Evolutionary conservation across 768 basidiomycete genomes (phyloP).

Genomic region (Crucibulum laeve): DNA sequence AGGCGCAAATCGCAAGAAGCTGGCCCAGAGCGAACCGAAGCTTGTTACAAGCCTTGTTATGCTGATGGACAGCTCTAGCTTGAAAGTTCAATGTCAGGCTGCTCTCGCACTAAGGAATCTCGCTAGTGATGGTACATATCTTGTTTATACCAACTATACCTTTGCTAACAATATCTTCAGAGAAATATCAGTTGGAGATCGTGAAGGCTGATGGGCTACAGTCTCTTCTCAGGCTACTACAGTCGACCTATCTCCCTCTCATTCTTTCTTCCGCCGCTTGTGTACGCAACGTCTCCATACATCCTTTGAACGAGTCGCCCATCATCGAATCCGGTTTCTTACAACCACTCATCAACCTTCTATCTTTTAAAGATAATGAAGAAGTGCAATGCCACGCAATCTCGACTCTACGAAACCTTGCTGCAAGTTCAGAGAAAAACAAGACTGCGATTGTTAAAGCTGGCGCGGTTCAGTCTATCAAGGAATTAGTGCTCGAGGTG

Average conservation of each 20-base stretch:
- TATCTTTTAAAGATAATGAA: conserved; percentile 99
- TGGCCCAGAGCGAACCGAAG: conserved; percentile 91
- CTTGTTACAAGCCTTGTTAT: conserved; percentile 90
- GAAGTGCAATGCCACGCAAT: conserved; percentile 99
- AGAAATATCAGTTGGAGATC: conserved; percentile 98
- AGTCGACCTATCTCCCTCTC: conserved; percentile 95
- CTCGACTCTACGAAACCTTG: conserved; percentile 92
- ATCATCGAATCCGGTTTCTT: conserved; percentile 99
- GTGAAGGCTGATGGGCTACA: conserved; percentile 93
- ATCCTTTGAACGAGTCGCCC: conserved; percentile 96
- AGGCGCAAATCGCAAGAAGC: conserved; percentile 89
- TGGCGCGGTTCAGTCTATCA: conserved; percentile 94
- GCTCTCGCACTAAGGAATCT: conserved; percentile 94
- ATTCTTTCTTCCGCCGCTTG: conserved; percentile 98
- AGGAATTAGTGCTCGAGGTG: conserved; percentile 91
- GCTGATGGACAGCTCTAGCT: conserved; percentile 94
- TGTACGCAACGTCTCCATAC: conserved; percentile 98
- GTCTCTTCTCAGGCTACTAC: conserved; percentile 88
- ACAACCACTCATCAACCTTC: conserved; percentile 89
- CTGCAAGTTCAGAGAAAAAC: conserved; percentile 96
- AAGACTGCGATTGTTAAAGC: conserved; percentile 98
- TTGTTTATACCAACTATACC: background rate
- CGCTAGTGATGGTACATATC: conserved; percentile 81
- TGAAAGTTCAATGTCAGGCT: conserved; percentile 99
- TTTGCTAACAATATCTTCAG: conserved; percentile 33